phyloP scores from a whole-genome alignment of 257 asterid species.

The Solanum chmielewskii region DNA sequence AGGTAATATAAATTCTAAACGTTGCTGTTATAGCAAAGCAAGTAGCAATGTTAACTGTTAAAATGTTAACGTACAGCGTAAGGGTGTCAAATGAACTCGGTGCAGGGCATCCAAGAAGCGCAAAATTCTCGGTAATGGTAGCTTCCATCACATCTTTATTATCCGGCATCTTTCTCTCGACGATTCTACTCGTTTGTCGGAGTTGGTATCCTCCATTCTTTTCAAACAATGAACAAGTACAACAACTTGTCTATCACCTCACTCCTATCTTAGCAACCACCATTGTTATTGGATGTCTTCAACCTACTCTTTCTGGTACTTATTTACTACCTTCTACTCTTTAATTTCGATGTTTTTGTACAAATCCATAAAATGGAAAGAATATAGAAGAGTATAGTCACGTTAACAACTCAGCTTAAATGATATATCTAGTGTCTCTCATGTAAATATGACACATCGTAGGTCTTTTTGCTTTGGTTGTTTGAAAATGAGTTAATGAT shows the following conservation, averaged over 20 bases:
- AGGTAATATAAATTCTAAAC: slow-evolving; percentile 9
- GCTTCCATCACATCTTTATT: slow-evolving; percentile 20
- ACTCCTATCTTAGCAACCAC: slow-evolving; percentile 38
- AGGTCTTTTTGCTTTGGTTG: too few relatives aligned
- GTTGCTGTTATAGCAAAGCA: neutral
- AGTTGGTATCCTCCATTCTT: slow-evolving; percentile 31
- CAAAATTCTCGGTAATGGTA: slow-evolving; percentile 27
- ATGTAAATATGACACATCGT: too few relatives aligned
- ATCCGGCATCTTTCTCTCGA: slow-evolving; percentile 18
- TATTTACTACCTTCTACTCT: neutral
- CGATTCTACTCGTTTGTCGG: slow-evolving; percentile 11
- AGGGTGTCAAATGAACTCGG: slow-evolving; percentile 50
- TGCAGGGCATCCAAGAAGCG: slow-evolving; percentile 21
- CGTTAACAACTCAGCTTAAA: too few relatives aligned
- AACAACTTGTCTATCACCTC: slow-evolving; percentile 26
- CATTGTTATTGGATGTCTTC: slow-evolving; percentile 25
- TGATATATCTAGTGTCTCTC: too few relatives aligned
- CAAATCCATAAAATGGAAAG: too few relatives aligned
- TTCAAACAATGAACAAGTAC: slow-evolving; percentile 20
- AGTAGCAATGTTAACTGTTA: too few relatives aligned
- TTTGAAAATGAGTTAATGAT: too few relatives aligned
- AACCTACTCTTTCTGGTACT: slow-evolving; percentile 36
- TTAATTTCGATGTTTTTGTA: too few relatives aligned
- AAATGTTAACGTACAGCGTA: slow-evolving; percentile 17
- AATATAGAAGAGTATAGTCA: too few relatives aligned